A percentile compares a stretch with the other conserved stretches of the same genome.
Evolutionary conservation across 352 stramenopile genomes (phyloP).

Genomic region (Phytophthora litchii): DNA sequence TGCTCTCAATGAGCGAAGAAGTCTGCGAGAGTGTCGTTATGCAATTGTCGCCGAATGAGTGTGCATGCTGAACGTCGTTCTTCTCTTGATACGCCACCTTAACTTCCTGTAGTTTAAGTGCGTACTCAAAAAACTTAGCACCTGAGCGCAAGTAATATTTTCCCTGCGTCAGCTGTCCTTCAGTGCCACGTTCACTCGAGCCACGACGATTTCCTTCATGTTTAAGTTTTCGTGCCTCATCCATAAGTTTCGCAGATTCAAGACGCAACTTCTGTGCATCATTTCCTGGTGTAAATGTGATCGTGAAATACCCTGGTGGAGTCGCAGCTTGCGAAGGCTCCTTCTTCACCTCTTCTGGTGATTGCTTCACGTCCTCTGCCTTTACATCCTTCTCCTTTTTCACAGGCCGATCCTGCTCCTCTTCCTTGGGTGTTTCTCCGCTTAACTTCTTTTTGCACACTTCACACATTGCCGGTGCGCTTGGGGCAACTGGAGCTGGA

Average conservation of each 20-base stretch:
- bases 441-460: conserved; percentile 70
- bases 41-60: conserved; percentile 64
- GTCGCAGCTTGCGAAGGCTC: conserved; percentile 19
- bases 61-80: conserved; percentile 67
- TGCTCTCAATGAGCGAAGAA: conserved; percentile 81
- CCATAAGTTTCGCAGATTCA: conserved; percentile 59
- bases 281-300: conserved; percentile 42
- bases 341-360: conserved; percentile 37
- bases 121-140: conserved; percentile 86
- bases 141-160: conserved; percentile 80
- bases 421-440: conserved; percentile 40
- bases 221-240: conserved; percentile 77
- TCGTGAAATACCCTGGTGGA: conserved; percentile 45
- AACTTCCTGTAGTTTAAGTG: conserved; percentile 77
- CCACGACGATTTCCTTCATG: conserved; percentile 80
- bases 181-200: conserved; percentile 39
- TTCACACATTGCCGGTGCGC: conserved; percentile 47
- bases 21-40: conserved; percentile 80
- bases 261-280: conserved; percentile 62
- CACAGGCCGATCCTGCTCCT: conserved; percentile 25
- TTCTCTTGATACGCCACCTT: conserved; percentile 81
- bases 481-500: conserved; percentile 31
- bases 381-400: conserved; percentile 45
- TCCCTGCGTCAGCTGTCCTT: conserved; percentile 63
- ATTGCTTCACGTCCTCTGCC: conserved; percentile 40